phyloP scores from a whole-genome alignment of 2,329 filamentous ascomycete species.

The Colletotrichum karsti region DNA sequence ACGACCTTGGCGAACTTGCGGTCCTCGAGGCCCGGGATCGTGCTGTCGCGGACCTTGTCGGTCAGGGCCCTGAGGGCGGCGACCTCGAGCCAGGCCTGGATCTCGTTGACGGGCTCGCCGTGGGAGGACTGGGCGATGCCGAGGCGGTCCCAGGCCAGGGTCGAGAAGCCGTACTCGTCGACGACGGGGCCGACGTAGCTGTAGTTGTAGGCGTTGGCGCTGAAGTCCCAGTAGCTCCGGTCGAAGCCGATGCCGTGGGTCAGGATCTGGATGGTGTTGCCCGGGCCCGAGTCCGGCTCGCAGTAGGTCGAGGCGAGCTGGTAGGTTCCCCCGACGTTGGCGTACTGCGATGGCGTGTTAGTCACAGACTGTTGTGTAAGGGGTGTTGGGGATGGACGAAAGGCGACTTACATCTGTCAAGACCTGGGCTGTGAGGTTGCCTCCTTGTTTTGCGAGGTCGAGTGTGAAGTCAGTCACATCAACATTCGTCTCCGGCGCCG shows the following conservation, averaged over 20 bases:
- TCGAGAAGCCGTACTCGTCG: slow-evolving; percentile 63
- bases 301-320: slow-evolving; percentile 70
- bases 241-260: slow-evolving; percentile 52
- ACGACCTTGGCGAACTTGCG: slow-evolving; percentile 52
- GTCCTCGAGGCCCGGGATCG: slow-evolving; percentile 49
- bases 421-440: slow-evolving; percentile 55
- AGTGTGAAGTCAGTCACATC: slow-evolving; percentile 66
- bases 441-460: slow-evolving; percentile 55
- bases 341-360: slow-evolving; percentile 44
- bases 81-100: slow-evolving; percentile 67
- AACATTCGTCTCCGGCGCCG: slow-evolving; percentile 58
- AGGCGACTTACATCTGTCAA: slow-evolving; percentile 50
- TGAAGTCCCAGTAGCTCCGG: slow-evolving; percentile 67
- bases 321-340: slow-evolving; percentile 61
- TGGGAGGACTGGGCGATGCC: slow-evolving; percentile 67
- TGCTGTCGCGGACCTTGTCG: slow-evolving; percentile 52
- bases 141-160: slow-evolving; percentile 69
- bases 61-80: slow-evolving; percentile 65
- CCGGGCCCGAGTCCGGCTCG: slow-evolving; percentile 55
- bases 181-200: slow-evolving; percentile 67
- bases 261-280: slow-evolving; percentile 46
- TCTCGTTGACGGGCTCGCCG: slow-evolving; percentile 66
- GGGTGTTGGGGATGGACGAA: background rate
- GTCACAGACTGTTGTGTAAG: too few relatives aligned
- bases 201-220: slow-evolving; percentile 67